Evolutionary conservation across 345 rosid genomes (phyloP), one percentile per base, ranked within the genome.

Genomic region (Schrenkiella parvula): DNA sequence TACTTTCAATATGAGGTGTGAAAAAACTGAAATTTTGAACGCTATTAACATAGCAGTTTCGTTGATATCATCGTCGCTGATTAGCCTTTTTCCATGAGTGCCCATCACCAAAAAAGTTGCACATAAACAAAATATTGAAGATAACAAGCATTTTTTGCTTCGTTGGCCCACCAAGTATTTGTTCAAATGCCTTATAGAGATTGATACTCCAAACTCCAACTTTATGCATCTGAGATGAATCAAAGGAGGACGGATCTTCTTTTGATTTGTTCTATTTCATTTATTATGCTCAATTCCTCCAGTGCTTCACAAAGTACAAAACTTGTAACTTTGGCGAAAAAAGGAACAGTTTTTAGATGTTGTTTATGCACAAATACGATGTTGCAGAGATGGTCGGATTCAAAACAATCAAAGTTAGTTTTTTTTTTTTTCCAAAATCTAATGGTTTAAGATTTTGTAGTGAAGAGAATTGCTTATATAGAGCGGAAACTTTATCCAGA

Each of bases 21-120:
- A n/a, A n/a, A n/a, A n/a, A n/a, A n/a, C n/a, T n/a, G n/a, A n/a
- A n/a, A n/a, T n/a, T n/a, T 88, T 92, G 83, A 92, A 92, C 61
- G 81, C 75, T 57, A 88, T 65, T 68, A 92, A 61, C 42, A 70
- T 68, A 23, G 70, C 47, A 43, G 76, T 72, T 64, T 89, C 89
- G 55, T 78, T 35, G 4, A 22, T 9, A 50, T 54, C 47, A 4
- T 17, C 19, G 32, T 31, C 34, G 47, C 6, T 66, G 38, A 52
- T 28, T 26, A 53, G 72, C 9, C 3, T n/a, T 32, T 56, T 60
- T 13, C 67, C 74, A 70, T 47, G 59, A 23, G 29, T 9, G 25
- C 8, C 0, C 37, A 34, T 43, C 31, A 58, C 29, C 5, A 44
- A 18, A 43, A 29, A 69, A 22, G 8, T 12, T 3, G 25, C 6